Conservation (phyloP, 2,329 filamentous ascomycete species). For the Aspergillus awamori region DNA sequence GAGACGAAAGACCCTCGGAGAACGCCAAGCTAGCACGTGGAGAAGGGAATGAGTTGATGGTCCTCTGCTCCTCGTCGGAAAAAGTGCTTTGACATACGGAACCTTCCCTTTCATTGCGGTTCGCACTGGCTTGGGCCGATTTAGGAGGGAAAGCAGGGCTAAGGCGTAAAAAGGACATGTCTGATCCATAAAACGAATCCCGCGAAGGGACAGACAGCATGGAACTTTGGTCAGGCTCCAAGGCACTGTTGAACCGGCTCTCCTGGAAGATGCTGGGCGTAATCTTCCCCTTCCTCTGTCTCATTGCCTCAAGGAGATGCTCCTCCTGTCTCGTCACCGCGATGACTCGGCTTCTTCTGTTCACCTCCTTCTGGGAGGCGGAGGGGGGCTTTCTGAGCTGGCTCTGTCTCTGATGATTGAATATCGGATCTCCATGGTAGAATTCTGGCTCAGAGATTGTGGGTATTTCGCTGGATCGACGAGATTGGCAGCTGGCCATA, state of each 20-base stretch:
- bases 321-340: slow-evolving; percentile 59
- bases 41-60: slow-evolving; percentile 34
- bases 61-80: slow-evolving; percentile 42
- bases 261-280: slow-evolving; percentile 45
- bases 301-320: slow-evolving; percentile 54
- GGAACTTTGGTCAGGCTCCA: slow-evolving; percentile 33
- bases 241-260: slow-evolving; percentile 10
- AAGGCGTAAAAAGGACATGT: slow-evolving; percentile 45
- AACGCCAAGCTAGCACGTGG: slow-evolving; percentile 39
- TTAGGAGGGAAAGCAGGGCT: slow-evolving; percentile 38
- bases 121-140: slow-evolving; percentile 31
- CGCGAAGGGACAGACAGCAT: slow-evolving; percentile 35
- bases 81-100: slow-evolving; percentile 32
- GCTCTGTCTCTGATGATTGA: slow-evolving; percentile 23
- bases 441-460: slow-evolving; percentile 39
- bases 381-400: slow-evolving; percentile 14
- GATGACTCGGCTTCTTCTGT: slow-evolving; percentile 52
- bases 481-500: slow-evolving; percentile 29
- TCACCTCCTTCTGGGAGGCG: slow-evolving; percentile 31
- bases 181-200: slow-evolving; percentile 39
- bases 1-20: slow-evolving; percentile 43
- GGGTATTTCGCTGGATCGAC: slow-evolving; percentile 37
- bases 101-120: slow-evolving; percentile 32
- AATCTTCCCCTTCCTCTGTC: slow-evolving; percentile 52
- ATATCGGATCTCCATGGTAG: slow-evolving; percentile 26